Conservation (phyloP, 1,284 basidiomycete species). For the Tylopilus orsonianus region DNA sequence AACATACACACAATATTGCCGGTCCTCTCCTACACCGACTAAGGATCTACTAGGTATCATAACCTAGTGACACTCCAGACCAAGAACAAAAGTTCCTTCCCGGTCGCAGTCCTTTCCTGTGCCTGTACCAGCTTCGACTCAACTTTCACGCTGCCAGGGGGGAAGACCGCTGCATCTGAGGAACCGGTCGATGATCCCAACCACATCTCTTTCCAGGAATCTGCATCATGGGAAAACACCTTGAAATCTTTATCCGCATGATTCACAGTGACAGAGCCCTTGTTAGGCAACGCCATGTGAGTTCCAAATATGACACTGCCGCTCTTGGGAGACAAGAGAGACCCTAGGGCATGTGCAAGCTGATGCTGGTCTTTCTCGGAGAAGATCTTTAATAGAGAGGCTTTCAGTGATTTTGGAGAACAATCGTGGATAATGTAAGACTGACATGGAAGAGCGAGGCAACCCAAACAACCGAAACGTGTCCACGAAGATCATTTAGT, state of each 20-base stretch:
- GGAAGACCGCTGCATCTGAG: conserved; percentile 12
- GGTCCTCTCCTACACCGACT: too few species aligned
- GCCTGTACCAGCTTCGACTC: conserved; percentile 1
- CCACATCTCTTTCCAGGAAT: conserved; percentile 25
- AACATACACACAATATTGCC: too few species aligned
- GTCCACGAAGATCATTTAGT: conserved; percentile 39
- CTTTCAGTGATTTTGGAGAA: background rate
- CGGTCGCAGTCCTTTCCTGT: background rate
- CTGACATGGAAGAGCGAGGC: conserved; percentile 43
- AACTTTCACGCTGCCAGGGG: conserved; percentile 7
- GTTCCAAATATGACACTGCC: conserved; percentile 40
- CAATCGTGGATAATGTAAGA: conserved; percentile 11
- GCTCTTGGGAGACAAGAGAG: conserved; percentile 37
- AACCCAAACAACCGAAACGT: conserved; percentile 39
- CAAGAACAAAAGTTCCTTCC: conserved; percentile 2
- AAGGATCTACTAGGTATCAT: background rate
- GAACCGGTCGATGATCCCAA: conserved; percentile 1
- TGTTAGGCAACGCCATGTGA: conserved; percentile 24
- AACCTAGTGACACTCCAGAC: conserved; percentile 21
- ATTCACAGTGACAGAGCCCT: conserved; percentile 3
- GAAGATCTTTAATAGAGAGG: conserved; percentile 36
- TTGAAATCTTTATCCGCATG: conserved; percentile 5
- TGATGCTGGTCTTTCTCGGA: conserved; percentile 36
- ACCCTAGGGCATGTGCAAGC: conserved; percentile 36
- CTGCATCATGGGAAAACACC: conserved; percentile 23